phyloP scores from a whole-genome alignment of 768 basidiomycete genomes.

The Russula brevipes region DNA sequence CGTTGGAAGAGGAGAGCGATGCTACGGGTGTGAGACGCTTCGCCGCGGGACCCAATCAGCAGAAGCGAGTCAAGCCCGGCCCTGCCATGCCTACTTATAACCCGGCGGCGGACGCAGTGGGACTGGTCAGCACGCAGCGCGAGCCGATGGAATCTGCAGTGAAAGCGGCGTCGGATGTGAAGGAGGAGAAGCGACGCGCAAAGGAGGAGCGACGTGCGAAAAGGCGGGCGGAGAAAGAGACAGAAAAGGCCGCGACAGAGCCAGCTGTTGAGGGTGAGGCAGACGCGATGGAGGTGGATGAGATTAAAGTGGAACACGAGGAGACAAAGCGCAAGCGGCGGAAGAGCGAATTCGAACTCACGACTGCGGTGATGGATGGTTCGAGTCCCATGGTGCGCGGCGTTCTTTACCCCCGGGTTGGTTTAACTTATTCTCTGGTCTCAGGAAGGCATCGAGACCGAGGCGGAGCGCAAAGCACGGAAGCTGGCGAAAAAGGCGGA shows the following conservation, averaged over 20 bases:
- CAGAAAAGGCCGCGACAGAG: constrained; percentile 32
- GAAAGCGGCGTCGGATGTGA: constrained; percentile 71
- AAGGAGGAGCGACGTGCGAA: constrained; percentile 77
- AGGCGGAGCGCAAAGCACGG: constrained; percentile 76
- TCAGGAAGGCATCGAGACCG: constrained; percentile 57
- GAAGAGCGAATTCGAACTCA: constrained; percentile 25
- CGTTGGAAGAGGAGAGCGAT: constrained; percentile 80
- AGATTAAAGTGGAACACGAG: constrained; percentile 32
- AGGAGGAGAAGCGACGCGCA: constrained; percentile 77
- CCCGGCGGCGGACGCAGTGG: constrained; percentile 73
- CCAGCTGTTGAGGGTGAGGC: constrained; percentile 23
- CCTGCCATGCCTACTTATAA: constrained; percentile 84
- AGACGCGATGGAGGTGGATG: constrained; percentile 44
- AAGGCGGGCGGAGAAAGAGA: constrained; percentile 49
- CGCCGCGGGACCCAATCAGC: constrained; percentile 57
- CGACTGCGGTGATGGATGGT: constrained; percentile 1
- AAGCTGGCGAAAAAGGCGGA: constrained; percentile 76
- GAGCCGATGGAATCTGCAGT: constrained; percentile 73
- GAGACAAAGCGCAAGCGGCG: constrained; percentile 40
- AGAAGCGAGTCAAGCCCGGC: constrained; percentile 72
- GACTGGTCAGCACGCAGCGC: constrained; percentile 81
- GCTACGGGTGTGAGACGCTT: constrained; percentile 65
- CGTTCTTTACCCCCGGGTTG: background rate
- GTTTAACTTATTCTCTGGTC: constrained; percentile 8
- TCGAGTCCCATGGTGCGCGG: constrained; percentile 26